These are phyloP conservation scores for Exophiala calicioides DNA, from an alignment of 2,329 filamentous ascomycete genomes.

Conservation along the genomic window DNA sequence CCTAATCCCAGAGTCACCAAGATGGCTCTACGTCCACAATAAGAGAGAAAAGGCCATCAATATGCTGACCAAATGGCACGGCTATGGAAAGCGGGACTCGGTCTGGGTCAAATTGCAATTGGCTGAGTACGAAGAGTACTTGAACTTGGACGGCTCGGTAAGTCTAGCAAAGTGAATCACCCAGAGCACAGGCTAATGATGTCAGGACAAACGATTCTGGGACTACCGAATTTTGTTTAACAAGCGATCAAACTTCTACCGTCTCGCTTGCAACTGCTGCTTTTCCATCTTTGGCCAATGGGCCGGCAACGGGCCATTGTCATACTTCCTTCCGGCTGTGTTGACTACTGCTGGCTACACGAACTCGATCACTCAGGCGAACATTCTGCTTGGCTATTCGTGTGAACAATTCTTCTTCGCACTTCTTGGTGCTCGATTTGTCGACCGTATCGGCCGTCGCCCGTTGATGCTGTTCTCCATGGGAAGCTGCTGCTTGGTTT, in stretches of 20 bases:
- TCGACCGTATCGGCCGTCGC: conserved; percentile 60
- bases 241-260: conserved; percentile 47
- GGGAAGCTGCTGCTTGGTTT: conserved; percentile 52
- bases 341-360: conserved; percentile 55
- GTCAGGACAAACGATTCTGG: conserved; percentile 45
- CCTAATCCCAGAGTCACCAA: conserved; percentile 62
- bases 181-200: no score
- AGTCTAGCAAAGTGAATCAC: conserved; percentile 9
- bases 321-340: conserved; percentile 59
- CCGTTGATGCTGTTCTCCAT: conserved; percentile 57
- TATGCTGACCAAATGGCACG: conserved; percentile 61
- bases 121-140: conserved; percentile 38
- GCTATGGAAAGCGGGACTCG: conserved; percentile 45
- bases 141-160: conserved; percentile 36
- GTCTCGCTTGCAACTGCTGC: conserved; percentile 54
- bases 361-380: conserved; percentile 51
- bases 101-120: conserved; percentile 37
- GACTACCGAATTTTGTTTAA: conserved; percentile 56
- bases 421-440: conserved; percentile 57
- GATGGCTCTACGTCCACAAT: conserved; percentile 62
- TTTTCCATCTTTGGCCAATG: conserved; percentile 57
- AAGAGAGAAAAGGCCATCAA: conserved; percentile 59
- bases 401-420: conserved; percentile 59
- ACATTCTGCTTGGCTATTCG: conserved; percentile 58
- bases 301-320: conserved; percentile 40